Percentiles rank a stretch among this genome's conserved stretches.
Conservation (phyloP, 2,329 filamentous ascomycete genomes). For the Fusarium chuoi region DNA sequence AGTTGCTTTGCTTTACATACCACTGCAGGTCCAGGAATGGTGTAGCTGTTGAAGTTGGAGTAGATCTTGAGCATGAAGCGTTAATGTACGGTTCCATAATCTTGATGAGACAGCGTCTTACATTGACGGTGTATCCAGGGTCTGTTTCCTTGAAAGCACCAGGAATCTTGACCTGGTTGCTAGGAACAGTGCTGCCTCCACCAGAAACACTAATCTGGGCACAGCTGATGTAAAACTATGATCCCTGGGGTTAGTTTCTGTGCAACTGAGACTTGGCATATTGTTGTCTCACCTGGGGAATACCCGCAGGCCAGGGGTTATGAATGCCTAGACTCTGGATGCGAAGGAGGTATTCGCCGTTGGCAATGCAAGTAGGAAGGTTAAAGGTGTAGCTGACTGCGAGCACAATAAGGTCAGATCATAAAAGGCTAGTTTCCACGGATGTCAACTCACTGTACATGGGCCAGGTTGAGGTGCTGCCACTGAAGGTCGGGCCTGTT, state of each 20-base stretch:
- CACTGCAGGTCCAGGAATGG: background rate
- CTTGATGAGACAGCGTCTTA: no score
- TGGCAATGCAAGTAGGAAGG: background rate
- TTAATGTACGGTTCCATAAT: no score
- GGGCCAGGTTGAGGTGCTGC: background rate
- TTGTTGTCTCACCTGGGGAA: background rate
- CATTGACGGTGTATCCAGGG: conserved; percentile 8
- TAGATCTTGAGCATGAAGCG: no score
- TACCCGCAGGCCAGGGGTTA: conserved; percentile 5
- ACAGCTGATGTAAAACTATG: conserved; percentile 9
- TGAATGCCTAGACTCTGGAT: conserved; percentile 13
- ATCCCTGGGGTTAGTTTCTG: rapidly evolving
- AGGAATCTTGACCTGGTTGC: conserved; percentile 12
- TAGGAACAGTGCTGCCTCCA: conserved; percentile 1
- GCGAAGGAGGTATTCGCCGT: conserved; percentile 5
- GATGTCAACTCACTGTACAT: background rate
- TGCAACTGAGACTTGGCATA: rapidly evolving
- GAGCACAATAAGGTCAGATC: background rate
- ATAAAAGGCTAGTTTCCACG: rapidly evolving
- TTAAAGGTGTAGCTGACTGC: conserved; percentile 6
- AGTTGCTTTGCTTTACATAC: background rate
- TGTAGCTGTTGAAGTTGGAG: conserved; percentile 15
- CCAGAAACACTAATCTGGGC: conserved; percentile 8
- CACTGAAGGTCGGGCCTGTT: background rate
- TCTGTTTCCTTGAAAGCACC: conserved; percentile 4